Evolutionary conservation across 2,329 filamentous ascomycete species (phyloP).

Genomic region (Helotiales sp.): DNA sequence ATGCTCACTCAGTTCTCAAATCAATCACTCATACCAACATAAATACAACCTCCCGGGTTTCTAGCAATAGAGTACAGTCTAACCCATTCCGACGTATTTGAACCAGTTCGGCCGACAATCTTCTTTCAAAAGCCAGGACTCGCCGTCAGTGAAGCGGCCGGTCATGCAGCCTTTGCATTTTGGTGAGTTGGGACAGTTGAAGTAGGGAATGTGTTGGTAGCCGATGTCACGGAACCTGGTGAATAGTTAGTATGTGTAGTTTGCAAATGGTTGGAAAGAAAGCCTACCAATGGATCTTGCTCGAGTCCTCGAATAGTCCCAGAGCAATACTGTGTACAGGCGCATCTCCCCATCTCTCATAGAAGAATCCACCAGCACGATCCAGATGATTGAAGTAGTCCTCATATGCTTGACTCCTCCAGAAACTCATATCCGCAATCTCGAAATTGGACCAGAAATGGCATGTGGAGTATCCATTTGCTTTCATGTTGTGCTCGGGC

Average conservation of each 20-base stretch:
- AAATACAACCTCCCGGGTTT: constrained; percentile 16
- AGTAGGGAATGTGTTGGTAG: constrained; percentile 97
- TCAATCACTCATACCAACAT: constrained; percentile 6
- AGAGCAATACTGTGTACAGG: constrained; percentile 95
- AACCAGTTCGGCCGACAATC: constrained; percentile 98
- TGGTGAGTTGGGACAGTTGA: constrained; percentile 96
- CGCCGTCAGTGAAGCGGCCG: constrained; percentile 88
- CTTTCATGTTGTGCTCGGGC: constrained; percentile 78
- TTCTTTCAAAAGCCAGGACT: constrained; percentile 82
- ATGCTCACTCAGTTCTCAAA: constrained; percentile 21
- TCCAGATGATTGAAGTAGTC: constrained; percentile 97
- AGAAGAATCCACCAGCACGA: constrained; percentile 94
- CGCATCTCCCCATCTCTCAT: constrained; percentile 97
- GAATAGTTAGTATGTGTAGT: constrained; percentile 4
- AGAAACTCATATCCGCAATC: constrained; percentile 91
- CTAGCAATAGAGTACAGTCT: constrained; percentile 24
- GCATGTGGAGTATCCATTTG: constrained; percentile 95
- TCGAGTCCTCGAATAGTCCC: constrained; percentile 88
- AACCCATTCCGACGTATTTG: constrained; percentile 87
- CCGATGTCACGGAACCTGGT: constrained; percentile 97
- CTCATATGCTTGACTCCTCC: constrained; percentile 86
- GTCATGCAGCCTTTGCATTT: constrained; percentile 90
- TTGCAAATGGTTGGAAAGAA: background rate
- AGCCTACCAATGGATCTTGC: constrained; percentile 87
- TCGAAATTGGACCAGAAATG: constrained; percentile 99